phyloP scores from a whole-genome alignment of 2,329 filamentous ascomycete species.

The Botrytis fragariae region DNA sequence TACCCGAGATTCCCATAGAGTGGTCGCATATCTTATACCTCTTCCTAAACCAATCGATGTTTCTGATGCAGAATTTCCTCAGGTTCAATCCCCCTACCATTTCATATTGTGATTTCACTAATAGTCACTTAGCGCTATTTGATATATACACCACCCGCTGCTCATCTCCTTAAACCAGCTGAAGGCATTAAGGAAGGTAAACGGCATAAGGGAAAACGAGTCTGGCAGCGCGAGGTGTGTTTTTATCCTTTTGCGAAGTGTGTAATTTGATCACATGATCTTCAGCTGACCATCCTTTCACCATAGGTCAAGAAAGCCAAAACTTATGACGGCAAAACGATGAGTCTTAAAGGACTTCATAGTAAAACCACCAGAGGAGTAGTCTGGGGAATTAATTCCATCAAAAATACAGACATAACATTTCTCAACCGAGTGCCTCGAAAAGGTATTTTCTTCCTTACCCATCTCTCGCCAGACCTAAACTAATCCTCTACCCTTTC shows the following conservation, averaged over 20 bases:
- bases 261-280: neutral
- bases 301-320: constrained; percentile 23
- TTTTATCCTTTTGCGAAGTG: neutral
- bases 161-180: constrained; percentile 23
- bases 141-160: constrained; percentile 21
- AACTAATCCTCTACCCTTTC: neutral
- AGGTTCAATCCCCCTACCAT: neutral
- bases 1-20: constrained; percentile 20
- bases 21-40: constrained; percentile 24
- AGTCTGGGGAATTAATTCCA: constrained; percentile 20
- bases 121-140: constrained; percentile 20
- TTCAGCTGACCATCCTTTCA: neutral
- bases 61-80: constrained; percentile 14
- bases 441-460: constrained; percentile 14
- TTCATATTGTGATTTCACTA: neutral
- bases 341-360: constrained; percentile 22
- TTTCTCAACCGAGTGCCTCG: constrained; percentile 22
- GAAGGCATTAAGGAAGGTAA: constrained; percentile 23
- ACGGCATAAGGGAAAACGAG: constrained; percentile 15
- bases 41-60: constrained; percentile 21
- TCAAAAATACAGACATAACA: constrained; percentile 24
- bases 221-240: constrained; percentile 24
- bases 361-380: constrained; percentile 23
- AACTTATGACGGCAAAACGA: constrained; percentile 24
- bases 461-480: neutral